Percentiles rank a stretch among this genome's conserved stretches.
These are phyloP conservation scores for Gremmenia infestans DNA, from an alignment of 2,329 filamentous ascomycete genomes.

Conservation along the genomic window DNA sequence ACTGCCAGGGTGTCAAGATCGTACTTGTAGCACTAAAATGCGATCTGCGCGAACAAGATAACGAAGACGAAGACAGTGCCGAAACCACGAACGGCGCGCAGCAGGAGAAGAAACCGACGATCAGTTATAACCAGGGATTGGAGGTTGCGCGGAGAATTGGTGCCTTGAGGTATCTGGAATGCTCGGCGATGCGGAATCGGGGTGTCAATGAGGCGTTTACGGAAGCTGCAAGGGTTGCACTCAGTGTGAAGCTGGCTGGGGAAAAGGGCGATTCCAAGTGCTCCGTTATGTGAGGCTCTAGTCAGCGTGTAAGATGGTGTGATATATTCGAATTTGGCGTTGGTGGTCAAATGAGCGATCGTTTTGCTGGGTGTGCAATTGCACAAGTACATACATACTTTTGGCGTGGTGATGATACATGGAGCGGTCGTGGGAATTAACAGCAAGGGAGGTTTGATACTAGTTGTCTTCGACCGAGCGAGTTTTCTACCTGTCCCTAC, in stretches of 20 bases:
- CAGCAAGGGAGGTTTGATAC: background rate
- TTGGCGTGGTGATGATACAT: background rate
- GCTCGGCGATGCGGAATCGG: slow-evolving; percentile 95
- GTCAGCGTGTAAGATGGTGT: slow-evolving; percentile 1
- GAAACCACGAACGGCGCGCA: slow-evolving; percentile 40
- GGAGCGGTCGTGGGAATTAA: background rate
- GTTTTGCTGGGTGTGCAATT: background rate
- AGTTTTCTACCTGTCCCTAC: background rate
- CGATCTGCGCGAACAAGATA: slow-evolving; percentile 77
- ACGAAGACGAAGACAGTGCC: slow-evolving; percentile 50
- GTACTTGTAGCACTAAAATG: slow-evolving; percentile 96
- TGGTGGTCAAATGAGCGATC: slow-evolving; percentile 8
- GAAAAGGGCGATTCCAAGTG: slow-evolving; percentile 54
- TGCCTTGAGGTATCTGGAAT: slow-evolving; percentile 92
- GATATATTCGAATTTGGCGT: slow-evolving; percentile 9
- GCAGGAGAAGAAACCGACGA: slow-evolving; percentile 64
- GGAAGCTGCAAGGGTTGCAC: slow-evolving; percentile 89
- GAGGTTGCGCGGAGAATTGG: slow-evolving; percentile 89
- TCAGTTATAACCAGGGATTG: slow-evolving; percentile 86
- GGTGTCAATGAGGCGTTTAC: slow-evolving; percentile 99
- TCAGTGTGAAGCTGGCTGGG: slow-evolving; percentile 64
- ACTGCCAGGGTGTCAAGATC: slow-evolving; percentile 91
- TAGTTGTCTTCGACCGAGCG: background rate
- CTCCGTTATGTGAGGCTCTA: slow-evolving; percentile 47
- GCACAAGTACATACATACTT: slow-evolving; percentile 12